Percentiles rank a stretch among this genome's conserved stretches.
Evolutionary conservation across 108 stramenopile genomes (phyloP).

Genomic region (Cylindrotheca fusiformis): DNA sequence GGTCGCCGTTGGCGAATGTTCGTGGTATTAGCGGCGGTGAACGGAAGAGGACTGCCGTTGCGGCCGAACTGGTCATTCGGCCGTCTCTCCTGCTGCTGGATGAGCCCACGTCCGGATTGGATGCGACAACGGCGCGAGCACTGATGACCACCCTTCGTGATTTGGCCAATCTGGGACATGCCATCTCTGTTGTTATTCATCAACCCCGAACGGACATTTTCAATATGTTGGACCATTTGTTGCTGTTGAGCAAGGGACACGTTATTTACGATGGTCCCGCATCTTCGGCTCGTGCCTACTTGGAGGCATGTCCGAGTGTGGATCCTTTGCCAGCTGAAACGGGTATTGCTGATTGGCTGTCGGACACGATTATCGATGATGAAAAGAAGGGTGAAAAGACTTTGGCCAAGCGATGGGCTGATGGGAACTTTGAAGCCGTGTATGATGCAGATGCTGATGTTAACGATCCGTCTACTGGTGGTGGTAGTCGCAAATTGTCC

Average conservation of each 20-base stretch:
- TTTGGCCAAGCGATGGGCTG: background rate
- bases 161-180: slow-evolving; percentile 58
- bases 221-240: slow-evolving; percentile 70
- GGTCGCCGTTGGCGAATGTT: slow-evolving; percentile 24
- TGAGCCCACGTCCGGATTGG: slow-evolving; percentile 80
- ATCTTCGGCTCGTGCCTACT: slow-evolving; percentile 32
- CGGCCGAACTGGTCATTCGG: slow-evolving; percentile 75
- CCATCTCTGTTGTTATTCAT: slow-evolving; percentile 87
- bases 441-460: background rate
- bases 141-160: slow-evolving; percentile 68
- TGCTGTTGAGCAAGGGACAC: slow-evolving; percentile 71
- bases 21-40: slow-evolving; percentile 85
- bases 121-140: slow-evolving; percentile 70
- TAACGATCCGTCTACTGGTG: background rate
- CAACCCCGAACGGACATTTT: slow-evolving; percentile 88
- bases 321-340: slow-evolving; percentile 58
- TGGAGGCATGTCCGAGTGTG: slow-evolving; percentile 53
- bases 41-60: slow-evolving; percentile 83
- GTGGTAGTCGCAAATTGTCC: slow-evolving; percentile 15
- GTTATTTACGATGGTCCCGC: slow-evolving; percentile 62
- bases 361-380: slow-evolving; percentile 62
- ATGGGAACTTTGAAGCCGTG: background rate
- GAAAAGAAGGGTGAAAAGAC: slow-evolving; percentile 1
- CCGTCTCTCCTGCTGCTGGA: slow-evolving; percentile 81
- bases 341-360: slow-evolving; percentile 83